Conservation (phyloP, 805 yeast genomes). For the Candida khao-thaluensis region DNA sequence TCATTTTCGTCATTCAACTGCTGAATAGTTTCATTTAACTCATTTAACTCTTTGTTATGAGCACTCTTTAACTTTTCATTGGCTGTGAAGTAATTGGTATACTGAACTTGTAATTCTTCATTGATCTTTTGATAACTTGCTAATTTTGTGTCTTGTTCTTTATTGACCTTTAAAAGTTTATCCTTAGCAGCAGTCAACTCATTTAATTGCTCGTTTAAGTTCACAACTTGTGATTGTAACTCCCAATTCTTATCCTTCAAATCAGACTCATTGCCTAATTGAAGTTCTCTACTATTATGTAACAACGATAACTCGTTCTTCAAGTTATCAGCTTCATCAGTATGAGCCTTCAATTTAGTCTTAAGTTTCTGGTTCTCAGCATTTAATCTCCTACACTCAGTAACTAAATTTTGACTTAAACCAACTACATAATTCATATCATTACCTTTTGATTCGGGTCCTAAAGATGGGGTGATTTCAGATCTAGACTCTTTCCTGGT, state of each 20-base stretch:
- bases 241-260: slow-evolving; percentile 66
- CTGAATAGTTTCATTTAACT: slow-evolving; percentile 50
- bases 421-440: slow-evolving; percentile 74
- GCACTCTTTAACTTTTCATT: slow-evolving; percentile 34
- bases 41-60: slow-evolving; percentile 43
- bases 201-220: slow-evolving; percentile 42
- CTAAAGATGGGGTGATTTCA: slow-evolving; percentile 29
- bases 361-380: slow-evolving; percentile 57
- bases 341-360: slow-evolving; percentile 39
- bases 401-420: slow-evolving; percentile 65
- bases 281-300: slow-evolving; percentile 32
- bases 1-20: slow-evolving; percentile 72
- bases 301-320: slow-evolving; percentile 35
- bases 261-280: slow-evolving; percentile 44
- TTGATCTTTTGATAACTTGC: slow-evolving; percentile 41
- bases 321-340: slow-evolving; percentile 42
- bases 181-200: slow-evolving; percentile 41
- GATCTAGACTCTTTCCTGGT: slow-evolving; percentile 10
- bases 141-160: slow-evolving; percentile 32
- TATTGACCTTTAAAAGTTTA: slow-evolving; percentile 32
- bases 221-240: slow-evolving; percentile 52
- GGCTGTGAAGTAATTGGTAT: slow-evolving; percentile 40
- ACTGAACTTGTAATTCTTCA: slow-evolving; percentile 46
- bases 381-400: slow-evolving; percentile 68
- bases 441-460: slow-evolving; percentile 49